A percentile compares a stretch with the other conserved stretches of the same genome.
phyloP scores from a whole-genome alignment of 208 protist genomes.

The Blechomonas ayalai region DNA sequence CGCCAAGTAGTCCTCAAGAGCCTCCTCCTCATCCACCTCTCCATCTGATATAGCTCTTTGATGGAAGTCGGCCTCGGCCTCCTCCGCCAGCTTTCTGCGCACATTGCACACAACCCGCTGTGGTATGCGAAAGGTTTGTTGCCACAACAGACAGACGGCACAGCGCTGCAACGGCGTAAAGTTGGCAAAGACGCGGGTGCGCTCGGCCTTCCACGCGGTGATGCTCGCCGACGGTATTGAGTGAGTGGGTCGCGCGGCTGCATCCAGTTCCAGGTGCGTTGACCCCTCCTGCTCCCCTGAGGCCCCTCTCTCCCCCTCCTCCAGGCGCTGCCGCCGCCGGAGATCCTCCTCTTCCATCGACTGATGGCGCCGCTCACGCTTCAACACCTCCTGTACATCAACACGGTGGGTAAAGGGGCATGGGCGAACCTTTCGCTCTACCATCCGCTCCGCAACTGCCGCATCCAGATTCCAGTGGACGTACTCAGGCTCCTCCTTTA shows the following conservation, averaged over 20 bases:
- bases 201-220: constrained; percentile 18
- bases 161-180: constrained; percentile 59
- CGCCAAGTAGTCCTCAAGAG: constrained; percentile 28
- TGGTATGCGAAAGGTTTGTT: constrained; percentile 26
- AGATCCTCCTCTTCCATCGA: background rate
- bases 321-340: constrained; percentile 5
- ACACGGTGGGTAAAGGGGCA: constrained; percentile 51
- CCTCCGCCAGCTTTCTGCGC: constrained; percentile 17
- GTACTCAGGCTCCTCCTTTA: constrained; percentile 66
- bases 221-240: too few relatives aligned
- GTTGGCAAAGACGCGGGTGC: constrained; percentile 29
- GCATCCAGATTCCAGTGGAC: constrained; percentile 72
- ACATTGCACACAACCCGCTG: constrained; percentile 44
- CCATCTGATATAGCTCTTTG: too few relatives aligned
- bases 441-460: constrained; percentile 50
- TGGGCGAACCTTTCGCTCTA: constrained; percentile 19
- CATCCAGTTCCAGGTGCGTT: background rate
- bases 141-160: constrained; percentile 66
- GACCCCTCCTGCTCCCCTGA: too few relatives aligned
- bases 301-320: background rate
- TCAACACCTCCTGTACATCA: constrained; percentile 21
- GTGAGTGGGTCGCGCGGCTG: constrained; percentile 1
- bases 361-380: constrained; percentile 11
- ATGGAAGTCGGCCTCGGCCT: constrained; percentile 4
- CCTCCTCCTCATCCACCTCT: constrained; percentile 14